These are phyloP conservation scores for Sutorius eximius DNA, from an alignment of 1,284 basidiomycete species.

Conservation along the genomic window DNA sequence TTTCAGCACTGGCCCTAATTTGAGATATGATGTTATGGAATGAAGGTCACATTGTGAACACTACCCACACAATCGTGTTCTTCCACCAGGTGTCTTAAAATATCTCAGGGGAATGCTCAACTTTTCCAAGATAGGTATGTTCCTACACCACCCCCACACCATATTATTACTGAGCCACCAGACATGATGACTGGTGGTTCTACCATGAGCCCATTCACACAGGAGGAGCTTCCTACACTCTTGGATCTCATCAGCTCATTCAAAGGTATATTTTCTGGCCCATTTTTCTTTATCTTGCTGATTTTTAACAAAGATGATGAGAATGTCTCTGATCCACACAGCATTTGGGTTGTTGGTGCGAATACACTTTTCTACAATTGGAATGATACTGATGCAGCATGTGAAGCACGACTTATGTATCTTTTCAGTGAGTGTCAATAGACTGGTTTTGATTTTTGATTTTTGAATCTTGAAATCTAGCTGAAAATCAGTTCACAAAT, in stretches of 20 bases:
- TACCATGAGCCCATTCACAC: too few species aligned
- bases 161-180: background rate
- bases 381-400: background rate
- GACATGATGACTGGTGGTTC: background rate
- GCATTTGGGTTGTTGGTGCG: too few species aligned
- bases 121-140: slow-evolving; percentile 13
- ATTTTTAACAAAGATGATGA: background rate
- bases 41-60: slow-evolving; percentile 22
- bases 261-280: background rate
- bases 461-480: too few species aligned
- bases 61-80: slow-evolving; percentile 12
- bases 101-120: slow-evolving; percentile 21
- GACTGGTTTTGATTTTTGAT: too few species aligned
- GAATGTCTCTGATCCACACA: too few species aligned
- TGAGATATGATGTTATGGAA: slow-evolving; percentile 2
- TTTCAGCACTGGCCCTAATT: background rate
- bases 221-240: too few species aligned
- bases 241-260: too few species aligned
- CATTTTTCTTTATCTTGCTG: background rate
- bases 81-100: slow-evolving; percentile 2
- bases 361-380: too few species aligned
- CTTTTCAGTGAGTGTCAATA: too few species aligned
- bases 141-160: fast-evolving
- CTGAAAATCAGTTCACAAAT: too few species aligned
- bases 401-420: too few species aligned